Evolutionary conservation across 108 stramenopile species (phyloP), one percentile per base, ranked within the genome.

Genomic region (Cyclotella baltica): DNA sequence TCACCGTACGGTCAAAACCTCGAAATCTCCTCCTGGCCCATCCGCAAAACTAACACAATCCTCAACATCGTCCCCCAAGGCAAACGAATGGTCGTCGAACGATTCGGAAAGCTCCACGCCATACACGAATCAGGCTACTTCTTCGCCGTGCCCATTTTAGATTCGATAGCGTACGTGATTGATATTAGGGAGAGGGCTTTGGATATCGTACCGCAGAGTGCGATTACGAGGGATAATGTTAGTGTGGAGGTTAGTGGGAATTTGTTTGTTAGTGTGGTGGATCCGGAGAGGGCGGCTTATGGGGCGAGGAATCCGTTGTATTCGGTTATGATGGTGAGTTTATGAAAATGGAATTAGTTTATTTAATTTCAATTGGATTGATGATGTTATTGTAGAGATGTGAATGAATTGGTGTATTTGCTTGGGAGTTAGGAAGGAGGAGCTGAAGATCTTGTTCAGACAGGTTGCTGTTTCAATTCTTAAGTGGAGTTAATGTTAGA

Each of bases 141-240:
- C 81, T 67, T 98, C 55, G 96, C 98, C 64, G 89, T 99, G 72
- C 98, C 98, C 18, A 64, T 93, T 27, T 78, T 99, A 30, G 98
- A 99, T 79, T 72, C 81, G 48, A 97, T 99, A 57, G 87, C 97
- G 62, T 98, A 97, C 80, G 86, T 92, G 30, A 94, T 98, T 48
- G 98, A 99, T 78, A 87, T 98, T 64, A 83, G 98, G 53, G 98
- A 99, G 77, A 81, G 97, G 22, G 96, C 96, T 30, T 87, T 99
- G 53, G 93, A 93, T 68, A 97, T 99, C 69, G 67, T 84, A 19
- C 97, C 97, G 3, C 98, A 99, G 78, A 66, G 90, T 50, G 96
- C 97, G 36, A 99, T 99, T 56, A 99, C 98, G 10, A 90, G 97
- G 62, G 98, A 99, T 73, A 99, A 99, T 75, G 98, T 99, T 1